Base-by-base conservation (phyloP, 1,139 yeast genomes). In the Lodderomyces jiufengensis region DNA sequence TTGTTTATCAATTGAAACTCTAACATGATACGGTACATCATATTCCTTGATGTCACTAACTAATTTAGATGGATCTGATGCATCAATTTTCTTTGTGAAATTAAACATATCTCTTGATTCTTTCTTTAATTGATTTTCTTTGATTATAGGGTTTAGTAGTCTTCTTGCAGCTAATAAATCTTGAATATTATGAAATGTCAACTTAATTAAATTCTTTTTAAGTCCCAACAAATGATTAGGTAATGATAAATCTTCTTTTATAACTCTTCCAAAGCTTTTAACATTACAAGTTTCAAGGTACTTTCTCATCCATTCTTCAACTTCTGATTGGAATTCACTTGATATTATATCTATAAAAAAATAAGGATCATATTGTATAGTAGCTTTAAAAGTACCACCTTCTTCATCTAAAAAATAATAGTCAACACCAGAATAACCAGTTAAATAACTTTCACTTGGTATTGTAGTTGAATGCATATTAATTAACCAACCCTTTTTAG, bases 351-450 rank as follows among this genome's bases (percentile, higher is more conserved):
- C 72, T n/a, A 94, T 63, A 38, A 83, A 76, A 54, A 94, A 85
- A 56, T 94, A 94, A 0, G 99, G 98, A 52, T 87, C 92, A 54
- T 76, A 86, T 42, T 76, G 82, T 13, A 85, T 61, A 0, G 95
- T 84, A 3, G 90, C 81, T 55, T 90, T 92, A 66, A 94, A 94
- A 26, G 86, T 79, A 3, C 97, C 98, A 30, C 99, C 99, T 60
- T 90, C 97, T 51, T 87, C 96, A 55, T 92, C 97, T n/a, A 94
- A 63, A 49, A 94, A 94, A 56, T 94, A 94, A 58, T 84, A 88
- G 52, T 92, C 97, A 3, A 92, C 97, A 4, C 92, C 98, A 0
- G 97, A 77, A 33, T 76, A 68, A 8, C 94, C 95, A 3, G 78
- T 66, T 12, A 74, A 54, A 33, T 70, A 66, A 20, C 76, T 80